phyloP scores from a whole-genome alignment of 495 filamentous ascomycete genomes.

The Penicillium bialowiezense region DNA sequence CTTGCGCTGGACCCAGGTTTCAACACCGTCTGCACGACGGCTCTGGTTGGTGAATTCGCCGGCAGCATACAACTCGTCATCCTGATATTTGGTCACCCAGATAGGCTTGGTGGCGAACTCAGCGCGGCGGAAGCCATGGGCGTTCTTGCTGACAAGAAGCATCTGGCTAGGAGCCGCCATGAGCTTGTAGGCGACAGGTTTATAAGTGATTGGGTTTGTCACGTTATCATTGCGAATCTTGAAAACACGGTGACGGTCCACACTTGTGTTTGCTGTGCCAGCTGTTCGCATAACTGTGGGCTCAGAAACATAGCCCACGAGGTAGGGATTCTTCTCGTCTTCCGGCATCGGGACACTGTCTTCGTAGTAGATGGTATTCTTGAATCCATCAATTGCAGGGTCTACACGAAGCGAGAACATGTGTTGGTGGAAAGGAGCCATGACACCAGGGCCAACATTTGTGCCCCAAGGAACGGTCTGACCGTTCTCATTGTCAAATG shows the following conservation, averaged over 20 bases:
- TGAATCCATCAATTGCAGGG: constrained; percentile 72
- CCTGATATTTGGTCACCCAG: constrained; percentile 75
- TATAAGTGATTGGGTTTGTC: constrained; percentile 69
- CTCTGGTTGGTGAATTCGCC: constrained; percentile 89
- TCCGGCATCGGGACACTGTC: constrained; percentile 73
- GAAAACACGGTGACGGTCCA: constrained; percentile 64
- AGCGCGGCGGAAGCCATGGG: constrained; percentile 68
- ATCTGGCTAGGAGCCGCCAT: constrained; percentile 72
- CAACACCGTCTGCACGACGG: constrained; percentile 56
- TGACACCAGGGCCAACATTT: constrained; percentile 79
- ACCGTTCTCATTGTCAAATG: constrained; percentile 58
- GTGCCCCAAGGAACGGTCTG: constrained; percentile 76
- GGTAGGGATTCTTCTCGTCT: constrained; percentile 72
- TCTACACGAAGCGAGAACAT: constrained; percentile 88
- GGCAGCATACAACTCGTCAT: constrained; percentile 76
- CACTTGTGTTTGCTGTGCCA: constrained; percentile 62
- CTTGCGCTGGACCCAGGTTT: constrained; percentile 50
- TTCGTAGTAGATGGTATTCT: constrained; percentile 68
- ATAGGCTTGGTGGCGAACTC: constrained; percentile 82
- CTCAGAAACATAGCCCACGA: constrained; percentile 69
- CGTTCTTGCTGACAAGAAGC: constrained; percentile 66
- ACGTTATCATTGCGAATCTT: constrained; percentile 72
- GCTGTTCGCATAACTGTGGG: constrained; percentile 60
- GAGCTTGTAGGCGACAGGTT: constrained; percentile 79
- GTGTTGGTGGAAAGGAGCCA: constrained; percentile 81